Evolutionary conservation across 106 monocot species (phyloP).

Genomic region (Xerophyta viscosa): DNA sequence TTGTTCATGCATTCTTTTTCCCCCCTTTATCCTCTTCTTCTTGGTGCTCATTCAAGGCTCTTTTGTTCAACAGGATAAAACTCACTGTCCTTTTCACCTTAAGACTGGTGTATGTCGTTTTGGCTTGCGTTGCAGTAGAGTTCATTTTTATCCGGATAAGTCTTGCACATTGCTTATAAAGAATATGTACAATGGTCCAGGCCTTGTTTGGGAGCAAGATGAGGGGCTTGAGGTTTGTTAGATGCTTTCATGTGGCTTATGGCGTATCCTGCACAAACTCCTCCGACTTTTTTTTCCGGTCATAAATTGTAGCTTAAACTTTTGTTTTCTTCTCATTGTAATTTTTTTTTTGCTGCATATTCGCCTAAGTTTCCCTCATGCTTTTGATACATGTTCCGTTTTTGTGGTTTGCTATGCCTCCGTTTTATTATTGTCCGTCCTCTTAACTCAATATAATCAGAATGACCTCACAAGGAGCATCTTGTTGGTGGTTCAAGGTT

Average conservation of each 20-base stretch:
- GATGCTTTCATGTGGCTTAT: conserved; percentile 34
- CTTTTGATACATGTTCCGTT: too few species aligned
- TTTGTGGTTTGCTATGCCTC: too few species aligned
- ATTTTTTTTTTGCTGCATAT: not conserved
- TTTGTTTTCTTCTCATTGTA: not conserved
- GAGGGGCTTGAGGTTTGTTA: conserved; percentile 99
- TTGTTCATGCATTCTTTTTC: not conserved
- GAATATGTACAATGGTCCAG: conserved; percentile 95
- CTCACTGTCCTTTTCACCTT: conserved; percentile 94
- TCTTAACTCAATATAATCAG: conserved; percentile 37
- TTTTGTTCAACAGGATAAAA: conserved; percentile 64
- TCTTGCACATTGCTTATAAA: conserved; percentile 89
- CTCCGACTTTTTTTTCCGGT: not conserved
- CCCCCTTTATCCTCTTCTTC: not conserved
- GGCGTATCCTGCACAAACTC: conserved; percentile 57
- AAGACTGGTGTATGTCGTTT: conserved; percentile 97
- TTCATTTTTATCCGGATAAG: conserved; percentile 95
- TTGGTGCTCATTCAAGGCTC: not conserved
- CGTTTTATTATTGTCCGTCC: too few species aligned
- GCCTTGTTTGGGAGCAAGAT: conserved; percentile 93
- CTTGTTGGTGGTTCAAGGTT: conserved; percentile 22
- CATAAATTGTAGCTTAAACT: not conserved
- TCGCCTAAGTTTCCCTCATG: too few species aligned
- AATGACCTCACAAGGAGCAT: conserved; percentile 23
- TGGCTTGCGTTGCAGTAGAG: conserved; percentile 74